These are phyloP conservation scores for Trichoderma sp. DNA, from an alignment of 2,329 filamentous ascomycete species.

Conservation along the genomic window DNA sequence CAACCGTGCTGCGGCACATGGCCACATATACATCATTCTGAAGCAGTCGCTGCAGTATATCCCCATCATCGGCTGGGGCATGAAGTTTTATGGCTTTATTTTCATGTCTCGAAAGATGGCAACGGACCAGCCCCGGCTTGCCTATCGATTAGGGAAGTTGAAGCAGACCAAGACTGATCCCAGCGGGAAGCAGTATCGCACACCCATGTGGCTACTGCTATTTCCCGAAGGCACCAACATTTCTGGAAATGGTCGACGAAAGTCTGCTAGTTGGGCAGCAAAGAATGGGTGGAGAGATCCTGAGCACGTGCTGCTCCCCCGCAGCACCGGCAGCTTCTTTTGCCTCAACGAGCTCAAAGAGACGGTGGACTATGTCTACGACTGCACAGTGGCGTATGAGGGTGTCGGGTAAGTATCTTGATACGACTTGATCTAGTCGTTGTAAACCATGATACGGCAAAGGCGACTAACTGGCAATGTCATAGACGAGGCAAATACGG, in stretches of 20 bases:
- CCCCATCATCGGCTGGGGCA: slow-evolving; percentile 74
- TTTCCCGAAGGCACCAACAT: slow-evolving; percentile 88
- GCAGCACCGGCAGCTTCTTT: slow-evolving; percentile 77
- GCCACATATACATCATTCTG: slow-evolving; percentile 84
- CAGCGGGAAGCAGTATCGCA: slow-evolving; percentile 52
- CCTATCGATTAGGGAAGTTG: slow-evolving; percentile 68
- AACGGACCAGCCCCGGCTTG: slow-evolving; percentile 71
- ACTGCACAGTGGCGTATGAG: slow-evolving; percentile 94
- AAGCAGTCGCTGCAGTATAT: slow-evolving; percentile 84
- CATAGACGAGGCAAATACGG: slow-evolving; percentile 72
- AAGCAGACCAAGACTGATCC: slow-evolving; percentile 55
- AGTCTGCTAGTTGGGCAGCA: slow-evolving; percentile 71
- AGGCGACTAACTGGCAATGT: slow-evolving; percentile 3
- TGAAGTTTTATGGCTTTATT: slow-evolving; percentile 85
- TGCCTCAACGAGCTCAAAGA: slow-evolving; percentile 72
- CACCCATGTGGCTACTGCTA: slow-evolving; percentile 87
- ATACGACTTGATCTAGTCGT: no score
- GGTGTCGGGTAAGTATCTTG: slow-evolving; percentile 72
- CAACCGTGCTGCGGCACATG: slow-evolving; percentile 70
- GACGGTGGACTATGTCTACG: slow-evolving; percentile 79
- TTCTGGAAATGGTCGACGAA: slow-evolving; percentile 64
- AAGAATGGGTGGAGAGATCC: slow-evolving; percentile 71
- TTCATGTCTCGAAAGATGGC: slow-evolving; percentile 90
- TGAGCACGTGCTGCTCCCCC: slow-evolving; percentile 71
- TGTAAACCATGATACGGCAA: not conserved